A percentile compares a stretch with the other conserved stretches of the same genome.
phyloP scores from a whole-genome alignment of 495 filamentous ascomycete species.

The Aspergillus campestris region DNA sequence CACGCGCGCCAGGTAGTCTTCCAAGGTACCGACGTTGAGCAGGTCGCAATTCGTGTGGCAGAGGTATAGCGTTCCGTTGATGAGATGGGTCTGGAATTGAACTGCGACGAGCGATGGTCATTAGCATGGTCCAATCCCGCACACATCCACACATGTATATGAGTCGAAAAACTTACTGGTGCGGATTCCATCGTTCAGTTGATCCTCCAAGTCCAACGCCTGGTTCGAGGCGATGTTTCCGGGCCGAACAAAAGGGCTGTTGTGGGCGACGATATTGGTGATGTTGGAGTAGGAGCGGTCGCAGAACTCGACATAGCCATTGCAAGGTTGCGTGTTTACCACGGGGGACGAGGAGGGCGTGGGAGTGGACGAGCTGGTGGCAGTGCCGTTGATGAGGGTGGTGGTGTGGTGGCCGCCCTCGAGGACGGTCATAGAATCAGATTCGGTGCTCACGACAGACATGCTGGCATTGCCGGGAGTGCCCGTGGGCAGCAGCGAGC shows the following conservation, averaged over 20 bases:
- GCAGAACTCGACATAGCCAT: constrained; percentile 81
- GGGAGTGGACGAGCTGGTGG: constrained; percentile 28
- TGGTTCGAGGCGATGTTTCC: constrained; percentile 78
- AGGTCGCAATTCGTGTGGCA: constrained; percentile 76
- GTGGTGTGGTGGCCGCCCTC: constrained; percentile 26
- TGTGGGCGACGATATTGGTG: constrained; percentile 78
- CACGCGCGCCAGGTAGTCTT: constrained; percentile 63
- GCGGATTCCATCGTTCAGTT: constrained; percentile 81
- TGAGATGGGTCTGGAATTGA: constrained; percentile 74
- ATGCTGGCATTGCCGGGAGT: too few species aligned
- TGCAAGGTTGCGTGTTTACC: constrained; percentile 72
- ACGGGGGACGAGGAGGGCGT: constrained; percentile 38
- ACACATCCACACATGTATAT: not conserved
- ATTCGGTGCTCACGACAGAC: not conserved
- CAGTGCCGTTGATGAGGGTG: constrained; percentile 35
- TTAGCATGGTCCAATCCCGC: not conserved
- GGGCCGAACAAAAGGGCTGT: constrained; percentile 66
- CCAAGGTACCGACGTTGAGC: constrained; percentile 71
- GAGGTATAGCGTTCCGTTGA: constrained; percentile 51
- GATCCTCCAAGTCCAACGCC: constrained; percentile 53
- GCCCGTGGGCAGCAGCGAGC: too few species aligned
- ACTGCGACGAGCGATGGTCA: constrained; percentile 31
- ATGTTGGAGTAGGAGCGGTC: constrained; percentile 77
- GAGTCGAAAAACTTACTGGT: constrained; percentile 47
- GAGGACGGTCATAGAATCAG: constrained; percentile 32